Conservation (phyloP, 768 basidiomycete genomes). For the Scleroderma citrinum region DNA sequence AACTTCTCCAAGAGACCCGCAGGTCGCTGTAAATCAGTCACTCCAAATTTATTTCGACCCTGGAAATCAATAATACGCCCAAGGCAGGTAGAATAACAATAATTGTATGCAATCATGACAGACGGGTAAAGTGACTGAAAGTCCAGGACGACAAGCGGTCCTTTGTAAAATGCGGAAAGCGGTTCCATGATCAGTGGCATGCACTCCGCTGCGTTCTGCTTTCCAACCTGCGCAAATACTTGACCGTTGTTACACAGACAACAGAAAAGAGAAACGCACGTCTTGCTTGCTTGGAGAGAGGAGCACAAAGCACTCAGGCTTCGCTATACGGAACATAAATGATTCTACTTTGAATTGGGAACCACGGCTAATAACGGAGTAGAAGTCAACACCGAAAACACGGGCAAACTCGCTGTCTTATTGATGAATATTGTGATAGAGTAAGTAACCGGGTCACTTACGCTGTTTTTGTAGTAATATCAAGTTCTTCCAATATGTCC, state of each 20-base stretch:
- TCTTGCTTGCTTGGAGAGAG: constrained; percentile 85
- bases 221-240: constrained; percentile 63
- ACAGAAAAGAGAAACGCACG: constrained; percentile 37
- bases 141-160: constrained; percentile 89
- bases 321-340: constrained; percentile 95
- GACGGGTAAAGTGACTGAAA: constrained; percentile 97
- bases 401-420: constrained; percentile 84
- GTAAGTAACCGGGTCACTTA: constrained; percentile 24
- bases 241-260: not conserved
- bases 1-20: constrained; percentile 64
- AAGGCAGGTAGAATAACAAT: constrained; percentile 94
- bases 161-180: constrained; percentile 84
- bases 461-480: constrained; percentile 88
- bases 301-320: constrained; percentile 89
- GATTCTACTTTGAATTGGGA: constrained; percentile 99
- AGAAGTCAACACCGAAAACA: constrained; percentile 96
- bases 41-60: constrained; percentile 84
- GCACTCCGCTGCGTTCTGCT: constrained; percentile 94
- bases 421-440: not conserved
- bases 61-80: constrained; percentile 86
- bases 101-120: constrained; percentile 98
- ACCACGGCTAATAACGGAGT: constrained; percentile 88
- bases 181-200: constrained; percentile 97
- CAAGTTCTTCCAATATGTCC: constrained; percentile 75
- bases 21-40: constrained; percentile 63